phyloP scores from a whole-genome alignment of 805 yeast species.

The Kodamaea nitidulidarum region DNA sequence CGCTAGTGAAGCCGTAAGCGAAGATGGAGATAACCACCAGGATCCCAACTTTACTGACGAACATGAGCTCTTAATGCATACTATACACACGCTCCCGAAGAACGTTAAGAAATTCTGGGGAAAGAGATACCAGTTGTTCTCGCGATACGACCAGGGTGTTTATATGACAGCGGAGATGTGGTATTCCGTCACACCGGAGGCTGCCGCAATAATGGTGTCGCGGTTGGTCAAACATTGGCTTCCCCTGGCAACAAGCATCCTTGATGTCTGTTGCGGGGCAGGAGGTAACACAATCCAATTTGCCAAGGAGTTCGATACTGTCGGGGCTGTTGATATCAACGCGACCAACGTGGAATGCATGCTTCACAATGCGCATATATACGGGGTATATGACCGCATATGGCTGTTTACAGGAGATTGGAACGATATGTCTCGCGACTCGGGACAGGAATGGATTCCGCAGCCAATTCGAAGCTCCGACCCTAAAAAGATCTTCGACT shows the following conservation, averaged over 20 bases:
- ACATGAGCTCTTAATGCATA: constrained; percentile 32
- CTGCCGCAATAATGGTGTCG: constrained; percentile 58
- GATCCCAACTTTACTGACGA: too few species aligned
- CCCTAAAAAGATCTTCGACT: constrained; percentile 35
- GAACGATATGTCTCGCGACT: constrained; percentile 26
- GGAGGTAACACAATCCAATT: constrained; percentile 84
- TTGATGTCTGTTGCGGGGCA: constrained; percentile 82
- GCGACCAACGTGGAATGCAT: constrained; percentile 63
- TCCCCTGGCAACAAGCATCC: constrained; percentile 43
- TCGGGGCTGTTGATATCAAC: constrained; percentile 62
- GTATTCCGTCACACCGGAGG: constrained; percentile 88
- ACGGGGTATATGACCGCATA: constrained; percentile 53
- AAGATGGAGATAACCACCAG: neutral
- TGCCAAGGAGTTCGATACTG: constrained; percentile 52
- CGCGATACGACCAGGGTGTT: constrained; percentile 63
- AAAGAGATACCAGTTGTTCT: constrained; percentile 57
- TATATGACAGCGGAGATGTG: constrained; percentile 69
- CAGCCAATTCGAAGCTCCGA: constrained; percentile 14
- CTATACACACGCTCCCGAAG: constrained; percentile 35
- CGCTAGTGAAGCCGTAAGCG: neutral
- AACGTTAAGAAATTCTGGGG: constrained; percentile 55
- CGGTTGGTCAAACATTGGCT: constrained; percentile 48
- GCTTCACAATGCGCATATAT: constrained; percentile 58
- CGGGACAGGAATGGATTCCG: constrained; percentile 33
- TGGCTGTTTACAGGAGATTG: constrained; percentile 50